phyloP scores from a whole-genome alignment of 2,329 filamentous ascomycete genomes.

The Xylaria sp. region DNA sequence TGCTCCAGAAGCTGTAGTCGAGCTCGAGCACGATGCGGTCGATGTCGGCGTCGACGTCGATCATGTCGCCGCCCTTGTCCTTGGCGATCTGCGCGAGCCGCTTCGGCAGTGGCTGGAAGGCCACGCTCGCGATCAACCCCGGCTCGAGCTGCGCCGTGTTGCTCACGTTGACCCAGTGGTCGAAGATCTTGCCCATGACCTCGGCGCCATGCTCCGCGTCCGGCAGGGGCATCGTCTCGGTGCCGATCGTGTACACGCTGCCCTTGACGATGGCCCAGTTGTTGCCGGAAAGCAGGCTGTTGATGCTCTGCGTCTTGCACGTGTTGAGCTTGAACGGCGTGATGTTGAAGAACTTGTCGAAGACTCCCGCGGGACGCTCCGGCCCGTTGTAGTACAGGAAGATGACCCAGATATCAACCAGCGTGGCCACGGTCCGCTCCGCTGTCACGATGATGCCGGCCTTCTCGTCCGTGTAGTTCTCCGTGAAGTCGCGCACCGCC shows the following conservation, averaged over 20 bases:
- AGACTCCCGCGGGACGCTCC: constrained; percentile 62
- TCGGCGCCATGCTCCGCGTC: constrained; percentile 43
- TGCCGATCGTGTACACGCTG: constrained; percentile 53
- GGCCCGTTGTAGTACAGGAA: constrained; percentile 73
- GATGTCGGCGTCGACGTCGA: constrained; percentile 53
- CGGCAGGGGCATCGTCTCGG: constrained; percentile 53
- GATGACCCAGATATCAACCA: constrained; percentile 66
- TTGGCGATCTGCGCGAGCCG: constrained; percentile 49
- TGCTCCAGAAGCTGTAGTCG: constrained; percentile 54
- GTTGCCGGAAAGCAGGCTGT: constrained; percentile 58
- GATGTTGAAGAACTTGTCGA: constrained; percentile 66
- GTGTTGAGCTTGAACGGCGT: constrained; percentile 55
- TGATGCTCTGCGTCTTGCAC: constrained; percentile 59
- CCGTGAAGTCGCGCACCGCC: constrained; percentile 65
- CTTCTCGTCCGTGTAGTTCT: constrained; percentile 68
- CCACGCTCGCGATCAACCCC: constrained; percentile 51
- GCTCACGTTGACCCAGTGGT: constrained; percentile 51
- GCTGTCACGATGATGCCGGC: constrained; percentile 69
- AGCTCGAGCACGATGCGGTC: constrained; percentile 58
- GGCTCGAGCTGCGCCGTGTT: constrained; percentile 42
- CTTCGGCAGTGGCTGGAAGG: constrained; percentile 55
- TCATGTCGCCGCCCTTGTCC: constrained; percentile 53
- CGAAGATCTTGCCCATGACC: constrained; percentile 49
- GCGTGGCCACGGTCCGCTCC: constrained; percentile 56
- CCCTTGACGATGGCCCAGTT: constrained; percentile 54